A percentile compares a stretch with the other conserved stretches of the same genome.
phyloP scores from a whole-genome alignment of 2,329 filamentous ascomycete genomes.

The Fusarium sp. region DNA sequence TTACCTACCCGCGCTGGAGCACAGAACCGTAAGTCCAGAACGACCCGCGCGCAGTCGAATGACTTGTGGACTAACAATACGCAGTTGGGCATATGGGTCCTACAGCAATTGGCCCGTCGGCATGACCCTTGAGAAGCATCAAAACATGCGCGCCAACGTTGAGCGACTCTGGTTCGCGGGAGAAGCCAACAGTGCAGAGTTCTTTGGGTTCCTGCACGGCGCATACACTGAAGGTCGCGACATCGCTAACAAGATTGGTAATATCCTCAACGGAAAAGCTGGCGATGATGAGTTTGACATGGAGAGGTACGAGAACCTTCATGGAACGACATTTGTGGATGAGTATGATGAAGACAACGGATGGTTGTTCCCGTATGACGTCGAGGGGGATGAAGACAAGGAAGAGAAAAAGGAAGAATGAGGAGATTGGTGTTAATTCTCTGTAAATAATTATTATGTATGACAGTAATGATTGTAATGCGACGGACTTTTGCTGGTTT shows the following conservation, averaged over 20 bases:
- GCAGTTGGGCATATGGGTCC: slow-evolving; percentile 62
- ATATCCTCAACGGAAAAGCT: slow-evolving; percentile 17
- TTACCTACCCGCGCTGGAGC: slow-evolving; percentile 62
- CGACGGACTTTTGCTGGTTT: neutral
- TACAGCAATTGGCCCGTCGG: slow-evolving; percentile 75
- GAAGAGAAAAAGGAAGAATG: neutral
- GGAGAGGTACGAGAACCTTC: slow-evolving; percentile 20
- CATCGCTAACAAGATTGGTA: slow-evolving; percentile 56
- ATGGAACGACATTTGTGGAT: slow-evolving; percentile 25
- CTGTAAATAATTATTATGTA: neutral
- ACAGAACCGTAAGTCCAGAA: slow-evolving; percentile 31
- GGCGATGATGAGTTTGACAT: slow-evolving; percentile 19
- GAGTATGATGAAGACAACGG: slow-evolving; percentile 29
- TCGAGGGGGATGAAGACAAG: neutral
- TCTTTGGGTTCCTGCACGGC: slow-evolving; percentile 73
- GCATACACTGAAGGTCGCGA: slow-evolving; percentile 66
- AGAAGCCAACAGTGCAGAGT: slow-evolving; percentile 69
- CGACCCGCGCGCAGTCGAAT: accelerated
- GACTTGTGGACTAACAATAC: neutral
- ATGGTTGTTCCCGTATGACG: slow-evolving; percentile 16
- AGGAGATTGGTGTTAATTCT: neutral
- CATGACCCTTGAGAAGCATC: slow-evolving; percentile 70
- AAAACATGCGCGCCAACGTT: slow-evolving; percentile 73
- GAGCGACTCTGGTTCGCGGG: slow-evolving; percentile 71
- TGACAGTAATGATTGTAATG: neutral